These are phyloP conservation scores for Epichloe hybrida DNA, from an alignment of 2,329 filamentous ascomycete genomes.

Conservation along the genomic window DNA sequence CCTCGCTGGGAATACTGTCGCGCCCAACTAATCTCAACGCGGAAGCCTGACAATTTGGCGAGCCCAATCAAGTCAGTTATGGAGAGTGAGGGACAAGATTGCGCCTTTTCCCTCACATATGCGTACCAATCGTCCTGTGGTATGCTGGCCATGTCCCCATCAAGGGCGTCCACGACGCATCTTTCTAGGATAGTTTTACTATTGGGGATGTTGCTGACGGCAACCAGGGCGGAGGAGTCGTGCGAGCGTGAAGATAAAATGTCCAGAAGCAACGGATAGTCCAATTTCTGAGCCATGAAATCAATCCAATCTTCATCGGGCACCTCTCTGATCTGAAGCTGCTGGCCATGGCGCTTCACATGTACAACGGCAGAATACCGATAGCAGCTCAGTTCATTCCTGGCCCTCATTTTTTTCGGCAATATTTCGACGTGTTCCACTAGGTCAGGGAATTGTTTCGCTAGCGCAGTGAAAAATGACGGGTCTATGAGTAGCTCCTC, in stretches of 20 bases:
- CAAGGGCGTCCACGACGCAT: constrained; percentile 4
- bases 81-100: constrained; percentile 1
- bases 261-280: neutral
- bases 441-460: constrained; percentile 3
- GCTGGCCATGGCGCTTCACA: neutral
- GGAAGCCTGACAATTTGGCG: constrained; percentile 24
- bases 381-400: constrained; percentile 14
- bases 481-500: constrained; percentile 14
- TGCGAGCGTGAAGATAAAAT: neutral
- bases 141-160: neutral
- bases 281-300: neutral
- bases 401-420: constrained; percentile 14
- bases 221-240: neutral
- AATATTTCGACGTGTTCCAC: constrained; percentile 13
- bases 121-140: neutral
- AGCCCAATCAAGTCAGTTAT: constrained; percentile 9
- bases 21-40: constrained; percentile 31
- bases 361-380: constrained; percentile 14
- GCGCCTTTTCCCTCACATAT: neutral
- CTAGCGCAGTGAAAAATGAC: constrained; percentile 13
- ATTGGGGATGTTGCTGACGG: constrained; percentile 9
- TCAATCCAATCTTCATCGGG: neutral
- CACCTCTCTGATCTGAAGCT: neutral
- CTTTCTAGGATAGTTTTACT: constrained; percentile 16
- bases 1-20: constrained; percentile 16